A percentile compares a stretch with the other conserved stretches of the same genome.
These are phyloP conservation scores for Haematococcus sp. DNA, from an alignment of 139 green algal genomes.

Conservation along the genomic window DNA sequence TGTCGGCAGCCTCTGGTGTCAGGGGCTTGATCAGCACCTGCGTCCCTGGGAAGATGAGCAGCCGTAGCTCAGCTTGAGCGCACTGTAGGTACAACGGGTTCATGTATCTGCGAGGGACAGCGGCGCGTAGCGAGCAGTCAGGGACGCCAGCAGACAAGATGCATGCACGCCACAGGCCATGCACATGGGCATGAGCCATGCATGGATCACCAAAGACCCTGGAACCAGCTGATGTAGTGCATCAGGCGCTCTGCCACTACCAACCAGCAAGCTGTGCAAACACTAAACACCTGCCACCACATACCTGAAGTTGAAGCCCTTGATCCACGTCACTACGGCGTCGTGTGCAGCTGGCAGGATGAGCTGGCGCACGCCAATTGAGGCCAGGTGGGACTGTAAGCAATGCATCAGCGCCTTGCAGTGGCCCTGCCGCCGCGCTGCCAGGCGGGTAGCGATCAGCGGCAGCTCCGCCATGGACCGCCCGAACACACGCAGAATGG, in stretches of 20 bases:
- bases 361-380: slow-evolving; percentile 48
- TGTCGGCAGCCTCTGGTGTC: background rate
- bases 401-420: slow-evolving; percentile 35
- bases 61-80: slow-evolving; percentile 62
- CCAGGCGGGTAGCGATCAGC: slow-evolving; percentile 79
- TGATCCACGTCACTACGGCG: slow-evolving; percentile 21
- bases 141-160: too few species aligned
- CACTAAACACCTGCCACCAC: too few species aligned
- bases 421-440: slow-evolving; percentile 74
- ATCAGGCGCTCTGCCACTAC: slow-evolving; percentile 1
- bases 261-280: background rate
- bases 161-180: too few species aligned
- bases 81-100: slow-evolving; percentile 39
- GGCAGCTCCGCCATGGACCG: slow-evolving; percentile 81
- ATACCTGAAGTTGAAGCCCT: slow-evolving; percentile 17
- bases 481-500: slow-evolving; percentile 79
- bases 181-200: slow-evolving; percentile 45
- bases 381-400: slow-evolving; percentile 1
- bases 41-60: slow-evolving; percentile 80
- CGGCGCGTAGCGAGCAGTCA: too few species aligned
- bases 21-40: slow-evolving; percentile 3
- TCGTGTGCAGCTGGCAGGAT: slow-evolving; percentile 31
- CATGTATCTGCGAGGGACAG: slow-evolving; percentile 40
- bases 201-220: background rate
- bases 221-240: background rate